A percentile compares a stretch with the other conserved stretches of the same genome.
Conservation (phyloP, 2,329 filamentous ascomycete species). For the Myriosclerotinia scirpicola region DNA sequence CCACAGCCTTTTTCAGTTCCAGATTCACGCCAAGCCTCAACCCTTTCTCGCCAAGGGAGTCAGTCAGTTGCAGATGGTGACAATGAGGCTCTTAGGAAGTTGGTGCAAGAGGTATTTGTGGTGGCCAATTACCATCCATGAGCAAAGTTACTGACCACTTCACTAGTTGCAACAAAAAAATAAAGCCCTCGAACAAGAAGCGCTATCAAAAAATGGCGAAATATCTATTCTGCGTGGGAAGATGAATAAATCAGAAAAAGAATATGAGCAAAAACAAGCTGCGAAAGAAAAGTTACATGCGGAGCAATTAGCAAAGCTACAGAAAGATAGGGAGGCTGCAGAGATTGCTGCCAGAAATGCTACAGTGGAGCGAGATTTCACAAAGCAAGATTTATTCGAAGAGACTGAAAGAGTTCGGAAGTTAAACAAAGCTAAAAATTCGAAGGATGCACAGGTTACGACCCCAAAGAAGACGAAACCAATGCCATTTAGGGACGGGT, state of each 20-base stretch:
- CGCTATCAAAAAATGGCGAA: constrained; percentile 67
- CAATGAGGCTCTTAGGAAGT: constrained; percentile 32
- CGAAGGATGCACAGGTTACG: constrained; percentile 48
- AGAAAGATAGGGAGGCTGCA: constrained; percentile 63
- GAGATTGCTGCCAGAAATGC: constrained; percentile 63
- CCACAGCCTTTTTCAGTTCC: constrained; percentile 18
- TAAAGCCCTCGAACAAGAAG: constrained; percentile 55
- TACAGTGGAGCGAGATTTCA: constrained; percentile 69
- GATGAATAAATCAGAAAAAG: constrained; percentile 58
- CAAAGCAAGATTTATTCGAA: constrained; percentile 69
- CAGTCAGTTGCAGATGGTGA: constrained; percentile 24
- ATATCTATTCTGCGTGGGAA: constrained; percentile 74
- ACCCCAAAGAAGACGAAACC: constrained; percentile 59
- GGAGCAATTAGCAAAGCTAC: constrained; percentile 63
- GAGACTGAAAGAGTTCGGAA: constrained; percentile 46
- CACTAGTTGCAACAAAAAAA: constrained; percentile 50
- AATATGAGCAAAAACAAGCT: constrained; percentile 62
- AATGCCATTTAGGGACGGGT: constrained; percentile 69
- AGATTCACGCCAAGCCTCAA: constrained; percentile 28
- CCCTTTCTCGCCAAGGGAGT: constrained; percentile 26
- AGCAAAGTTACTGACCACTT: constrained; percentile 21
- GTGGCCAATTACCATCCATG: constrained; percentile 4
- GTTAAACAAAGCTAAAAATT: constrained; percentile 47
- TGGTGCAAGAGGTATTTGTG: constrained; percentile 36
- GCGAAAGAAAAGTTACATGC: constrained; percentile 62